These are phyloP conservation scores for Lactifluus rugatus DNA, from an alignment of 768 basidiomycete species.

Conservation along the genomic window DNA sequence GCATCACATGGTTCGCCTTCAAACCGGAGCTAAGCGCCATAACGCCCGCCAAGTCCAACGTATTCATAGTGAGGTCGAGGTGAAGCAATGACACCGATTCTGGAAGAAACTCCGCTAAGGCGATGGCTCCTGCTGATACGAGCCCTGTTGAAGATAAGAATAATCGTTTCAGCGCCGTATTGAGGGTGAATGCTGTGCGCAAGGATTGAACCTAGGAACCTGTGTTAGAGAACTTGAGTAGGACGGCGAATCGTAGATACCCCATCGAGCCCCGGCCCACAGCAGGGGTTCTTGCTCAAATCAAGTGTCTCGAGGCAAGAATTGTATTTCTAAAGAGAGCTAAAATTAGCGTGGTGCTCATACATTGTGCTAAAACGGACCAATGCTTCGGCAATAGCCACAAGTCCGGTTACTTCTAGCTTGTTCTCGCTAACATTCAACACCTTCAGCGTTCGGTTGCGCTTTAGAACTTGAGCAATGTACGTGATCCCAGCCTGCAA, in stretches of 20 bases:
- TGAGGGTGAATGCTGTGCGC: constrained; percentile 87
- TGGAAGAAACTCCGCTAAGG: constrained; percentile 92
- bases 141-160: constrained; percentile 82
- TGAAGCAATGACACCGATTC: constrained; percentile 82
- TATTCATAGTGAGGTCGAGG: constrained; percentile 80
- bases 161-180: constrained; percentile 82
- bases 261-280: constrained; percentile 83
- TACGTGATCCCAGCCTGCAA: constrained; percentile 68
- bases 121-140: constrained; percentile 79
- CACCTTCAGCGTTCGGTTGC: constrained; percentile 90
- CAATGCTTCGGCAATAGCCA: constrained; percentile 78
- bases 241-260: constrained; percentile 35
- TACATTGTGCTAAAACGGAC: constrained; percentile 36
- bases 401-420: constrained; percentile 73
- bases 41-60: constrained; percentile 80
- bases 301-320: constrained; percentile 89
- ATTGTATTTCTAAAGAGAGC: constrained; percentile 76
- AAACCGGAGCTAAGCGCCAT: constrained; percentile 86
- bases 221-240: not conserved
- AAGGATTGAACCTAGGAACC: constrained; percentile 68
- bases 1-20: constrained; percentile 73
- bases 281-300: constrained; percentile 87
- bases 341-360: not conserved
- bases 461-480: constrained; percentile 90
- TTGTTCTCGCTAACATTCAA: constrained; percentile 93